These are phyloP conservation scores for Ustilago lituana DNA, from an alignment of 1,284 basidiomycete genomes.

Conservation along the genomic window DNA sequence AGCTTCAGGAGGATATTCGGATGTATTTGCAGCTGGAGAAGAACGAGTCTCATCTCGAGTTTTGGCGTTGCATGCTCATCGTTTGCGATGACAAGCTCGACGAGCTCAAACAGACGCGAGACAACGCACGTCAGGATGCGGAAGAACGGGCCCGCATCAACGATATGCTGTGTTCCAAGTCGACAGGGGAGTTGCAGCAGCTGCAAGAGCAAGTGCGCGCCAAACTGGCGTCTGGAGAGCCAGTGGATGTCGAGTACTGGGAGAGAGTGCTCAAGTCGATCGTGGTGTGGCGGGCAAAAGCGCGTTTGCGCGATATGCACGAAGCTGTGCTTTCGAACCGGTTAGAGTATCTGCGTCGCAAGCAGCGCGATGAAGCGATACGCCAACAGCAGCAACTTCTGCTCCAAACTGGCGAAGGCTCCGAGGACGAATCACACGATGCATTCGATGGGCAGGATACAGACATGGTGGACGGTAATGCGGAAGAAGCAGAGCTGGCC, in stretches of 20 bases:
- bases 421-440: conserved; percentile 11
- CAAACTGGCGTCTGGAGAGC: conserved; percentile 89
- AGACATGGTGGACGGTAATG: conserved; percentile 74
- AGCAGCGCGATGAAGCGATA: conserved; percentile 91
- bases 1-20: conserved; percentile 93
- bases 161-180: conserved; percentile 57
- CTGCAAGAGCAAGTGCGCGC: conserved; percentile 86
- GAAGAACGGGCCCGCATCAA: conserved; percentile 59
- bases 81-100: conserved; percentile 93
- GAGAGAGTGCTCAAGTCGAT: conserved; percentile 88
- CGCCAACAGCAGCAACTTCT: conserved; percentile 88
- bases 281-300: conserved; percentile 98
- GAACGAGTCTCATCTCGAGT: conserved; percentile 85
- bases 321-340: conserved; percentile 95
- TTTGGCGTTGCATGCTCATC: conserved; percentile 99
- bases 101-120: conserved; percentile 68
- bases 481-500: conserved; percentile 72
- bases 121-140: conserved; percentile 68
- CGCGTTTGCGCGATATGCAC: conserved; percentile 88
- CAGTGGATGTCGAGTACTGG: conserved; percentile 98
- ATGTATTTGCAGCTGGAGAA: conserved; percentile 88
- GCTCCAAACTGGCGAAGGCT: conserved; percentile 69
- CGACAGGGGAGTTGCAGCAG: conserved; percentile 76
- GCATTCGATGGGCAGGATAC: conserved; percentile 6
- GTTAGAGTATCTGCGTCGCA: conserved; percentile 90